These are phyloP conservation scores for Cymodocea nodosa DNA, from an alignment of 116 monocot genomes.

Conservation along the genomic window DNA sequence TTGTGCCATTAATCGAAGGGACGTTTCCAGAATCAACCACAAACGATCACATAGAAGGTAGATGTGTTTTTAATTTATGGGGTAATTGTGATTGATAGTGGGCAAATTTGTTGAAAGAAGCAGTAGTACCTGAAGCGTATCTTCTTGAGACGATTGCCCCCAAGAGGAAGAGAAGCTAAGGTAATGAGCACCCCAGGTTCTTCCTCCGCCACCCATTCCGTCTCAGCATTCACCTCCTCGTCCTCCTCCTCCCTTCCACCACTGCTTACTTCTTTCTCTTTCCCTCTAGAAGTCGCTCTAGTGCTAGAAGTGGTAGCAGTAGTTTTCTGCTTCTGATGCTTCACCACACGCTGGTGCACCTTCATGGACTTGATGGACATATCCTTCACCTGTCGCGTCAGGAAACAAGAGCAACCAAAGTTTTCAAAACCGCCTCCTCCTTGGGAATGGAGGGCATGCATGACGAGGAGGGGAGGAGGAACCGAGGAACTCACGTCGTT, in stretches of 20 bases:
- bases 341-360: neutral
- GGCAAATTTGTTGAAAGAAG: neutral
- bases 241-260: neutral
- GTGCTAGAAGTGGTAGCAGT: no score
- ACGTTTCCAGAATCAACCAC: no score
- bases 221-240: neutral
- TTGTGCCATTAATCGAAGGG: neutral
- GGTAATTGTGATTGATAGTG: no score
- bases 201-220: conserved; percentile 12
- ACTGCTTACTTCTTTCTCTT: neutral
- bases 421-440: neutral
- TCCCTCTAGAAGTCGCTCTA: neutral
- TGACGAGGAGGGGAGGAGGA: neutral
- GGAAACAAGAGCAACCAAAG: neutral
- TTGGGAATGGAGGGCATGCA: neutral
- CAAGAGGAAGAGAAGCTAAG: conserved; percentile 9
- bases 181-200: conserved; percentile 10
- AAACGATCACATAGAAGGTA: neutral
- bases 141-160: conserved; percentile 9
- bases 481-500: neutral
- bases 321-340: neutral
- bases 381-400: conserved; percentile 4
- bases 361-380: neutral
- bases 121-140: conserved; percentile 8
- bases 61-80: neutral